phyloP scores from a whole-genome alignment of 208 protist species.

The Leptomonas seymouri region DNA sequence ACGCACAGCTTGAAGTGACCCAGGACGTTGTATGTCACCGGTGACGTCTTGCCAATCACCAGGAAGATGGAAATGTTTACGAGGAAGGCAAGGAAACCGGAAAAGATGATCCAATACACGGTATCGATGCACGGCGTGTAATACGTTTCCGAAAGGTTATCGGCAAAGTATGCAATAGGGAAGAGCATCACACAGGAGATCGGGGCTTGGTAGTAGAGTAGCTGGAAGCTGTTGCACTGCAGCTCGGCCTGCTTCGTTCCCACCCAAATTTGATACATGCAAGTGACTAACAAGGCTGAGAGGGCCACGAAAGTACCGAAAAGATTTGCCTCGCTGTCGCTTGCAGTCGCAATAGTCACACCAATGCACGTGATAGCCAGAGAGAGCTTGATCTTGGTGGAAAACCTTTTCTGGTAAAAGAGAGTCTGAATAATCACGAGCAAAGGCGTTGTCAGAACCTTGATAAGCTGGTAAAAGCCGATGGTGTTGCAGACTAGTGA shows the following conservation, averaged over 20 bases:
- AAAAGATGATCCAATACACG: constrained; percentile 47
- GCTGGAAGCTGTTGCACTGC: constrained; percentile 77
- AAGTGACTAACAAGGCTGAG: constrained; percentile 73
- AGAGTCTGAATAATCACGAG: constrained; percentile 72
- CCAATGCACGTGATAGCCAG: constrained; percentile 69
- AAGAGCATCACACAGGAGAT: constrained; percentile 72
- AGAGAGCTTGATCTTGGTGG: constrained; percentile 43
- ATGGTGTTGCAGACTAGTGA: constrained; percentile 89
- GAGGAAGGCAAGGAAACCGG: constrained; percentile 68
- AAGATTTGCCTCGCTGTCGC: constrained; percentile 72
- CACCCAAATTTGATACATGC: constrained; percentile 90
- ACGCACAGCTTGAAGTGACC: constrained; percentile 87
- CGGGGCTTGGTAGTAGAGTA: constrained; percentile 89
- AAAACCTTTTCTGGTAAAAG: constrained; percentile 61
- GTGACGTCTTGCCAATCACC: constrained; percentile 86
- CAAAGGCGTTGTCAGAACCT: constrained; percentile 76
- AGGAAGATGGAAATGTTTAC: constrained; percentile 92
- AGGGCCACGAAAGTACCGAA: constrained; percentile 66
- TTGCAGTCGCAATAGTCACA: constrained; percentile 68
- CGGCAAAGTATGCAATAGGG: constrained; percentile 58
- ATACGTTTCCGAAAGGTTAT: constrained; percentile 34
- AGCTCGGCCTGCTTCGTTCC: constrained; percentile 86
- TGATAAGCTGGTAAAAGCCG: constrained; percentile 91
- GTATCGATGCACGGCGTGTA: constrained; percentile 34
- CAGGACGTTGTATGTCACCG: constrained; percentile 89